phyloP scores from a whole-genome alignment of 2,329 filamentous ascomycete species.

The Pseudocercospora ulei region DNA sequence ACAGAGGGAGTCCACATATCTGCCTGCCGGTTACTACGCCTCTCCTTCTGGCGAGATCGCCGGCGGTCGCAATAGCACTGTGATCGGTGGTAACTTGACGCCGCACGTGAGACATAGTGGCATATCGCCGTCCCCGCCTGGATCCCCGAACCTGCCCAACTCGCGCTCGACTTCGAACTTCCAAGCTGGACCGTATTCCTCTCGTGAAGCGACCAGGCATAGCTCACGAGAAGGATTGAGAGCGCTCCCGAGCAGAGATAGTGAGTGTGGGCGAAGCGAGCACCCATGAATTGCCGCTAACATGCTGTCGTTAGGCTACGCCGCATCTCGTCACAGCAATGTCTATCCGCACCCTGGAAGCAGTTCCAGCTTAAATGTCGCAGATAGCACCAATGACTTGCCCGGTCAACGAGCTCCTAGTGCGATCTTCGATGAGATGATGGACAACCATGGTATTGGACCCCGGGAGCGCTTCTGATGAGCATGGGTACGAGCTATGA shows the following conservation, averaged over 20 bases:
- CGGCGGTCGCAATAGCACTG: conserved; percentile 37
- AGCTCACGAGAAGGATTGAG: conserved; percentile 10
- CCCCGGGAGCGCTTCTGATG: conserved; percentile 21
- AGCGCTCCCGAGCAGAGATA: conserved; percentile 14
- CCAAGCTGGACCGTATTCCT: conserved; percentile 13
- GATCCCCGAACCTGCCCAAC: conserved; percentile 21
- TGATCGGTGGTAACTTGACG: conserved; percentile 37
- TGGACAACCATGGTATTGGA: conserved; percentile 57
- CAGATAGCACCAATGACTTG: conserved; percentile 45
- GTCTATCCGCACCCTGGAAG: conserved; percentile 32
- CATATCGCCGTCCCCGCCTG: conserved; percentile 25
- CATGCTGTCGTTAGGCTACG: neutral
- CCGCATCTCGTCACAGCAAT: conserved; percentile 13
- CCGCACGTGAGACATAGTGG: conserved; percentile 28
- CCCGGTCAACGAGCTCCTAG: conserved; percentile 67
- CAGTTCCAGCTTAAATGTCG: conserved; percentile 33
- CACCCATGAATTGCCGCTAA: too few species aligned
- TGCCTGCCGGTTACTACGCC: conserved; percentile 87
- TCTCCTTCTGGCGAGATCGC: conserved; percentile 47
- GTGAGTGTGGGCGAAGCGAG: conserved; percentile 6
- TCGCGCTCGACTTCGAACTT: conserved; percentile 19
- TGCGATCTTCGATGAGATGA: conserved; percentile 79
- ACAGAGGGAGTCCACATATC: conserved; percentile 64
- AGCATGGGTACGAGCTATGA: neutral
- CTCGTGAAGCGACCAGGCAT: conserved; percentile 13